Base-by-base conservation (phyloP, 164 flowering plant genomes). In the Tetracentron sinense region DNA sequence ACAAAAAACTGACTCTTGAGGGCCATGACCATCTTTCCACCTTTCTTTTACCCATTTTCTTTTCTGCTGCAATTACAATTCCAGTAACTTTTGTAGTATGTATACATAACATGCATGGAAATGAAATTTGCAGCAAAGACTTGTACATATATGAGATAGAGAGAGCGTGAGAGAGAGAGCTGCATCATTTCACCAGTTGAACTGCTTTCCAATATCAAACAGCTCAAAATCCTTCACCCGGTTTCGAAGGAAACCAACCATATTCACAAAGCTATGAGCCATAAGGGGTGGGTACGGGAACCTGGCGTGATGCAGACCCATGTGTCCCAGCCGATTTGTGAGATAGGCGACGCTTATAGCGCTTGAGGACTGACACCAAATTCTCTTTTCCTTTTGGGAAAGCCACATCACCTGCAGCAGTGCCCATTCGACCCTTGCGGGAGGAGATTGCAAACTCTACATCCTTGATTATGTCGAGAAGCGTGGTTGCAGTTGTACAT, bases 341-440 rank as follows among this genome's bases (percentile, higher is more conserved):
- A n/a, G 72, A 72, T 17, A 76, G 69, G 0, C 79, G 71, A 23
- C 97, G 86, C 69, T 85, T 94, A 84, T 94, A 94, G 4, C 99
- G 85, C 67, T 94, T 94, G 21, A 94, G 88, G 17, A 94, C 99
- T 11, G 99, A 91, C 0, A 90, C 93, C 68, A 94, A 63, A 74
- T 91, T 94, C 73, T 91, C 97, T 70, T 94, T 94, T 10, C 99
- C 99, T 77, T 88, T 94, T 0, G 99, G 99, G 68, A 89, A 94
- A 19, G 99, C 99, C 27, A 91, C 96, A 50, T 94, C 99, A 3
- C 99, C 99, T 8, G 99, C 99, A 23, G 97, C 92, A 30, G 97
- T 94, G 7, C 99, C 99, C 2, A 86, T 70, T 42, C 96, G 72
- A 35, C 99, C 99, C 76, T 94, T 94, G 1, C 99, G 77, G 64